Evolutionary conservation across 2,329 filamentous ascomycete species (phyloP).

Genomic region (Colletotrichum acutatum): DNA sequence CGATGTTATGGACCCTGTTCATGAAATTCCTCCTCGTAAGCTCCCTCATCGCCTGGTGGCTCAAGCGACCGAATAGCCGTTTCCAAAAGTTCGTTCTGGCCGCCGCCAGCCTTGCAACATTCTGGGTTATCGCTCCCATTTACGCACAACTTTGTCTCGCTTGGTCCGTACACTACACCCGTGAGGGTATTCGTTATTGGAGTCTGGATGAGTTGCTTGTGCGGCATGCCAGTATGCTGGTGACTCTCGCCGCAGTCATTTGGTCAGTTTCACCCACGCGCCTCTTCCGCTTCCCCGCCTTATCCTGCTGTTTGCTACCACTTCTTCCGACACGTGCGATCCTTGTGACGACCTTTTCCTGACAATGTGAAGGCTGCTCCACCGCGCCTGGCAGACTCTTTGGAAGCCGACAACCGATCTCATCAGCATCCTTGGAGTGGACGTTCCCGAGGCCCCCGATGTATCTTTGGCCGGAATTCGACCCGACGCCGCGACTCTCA

Average conservation of each 20-base stretch:
- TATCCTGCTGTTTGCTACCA: constrained; percentile 5
- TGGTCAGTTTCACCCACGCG: constrained; percentile 55
- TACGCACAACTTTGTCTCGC: constrained; percentile 30
- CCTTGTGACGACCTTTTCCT: neutral
- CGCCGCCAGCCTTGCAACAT: constrained; percentile 31
- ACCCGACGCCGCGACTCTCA: constrained; percentile 86
- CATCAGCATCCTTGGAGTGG: constrained; percentile 90
- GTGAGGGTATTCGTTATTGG: constrained; percentile 40
- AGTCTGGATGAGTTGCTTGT: constrained; percentile 59
- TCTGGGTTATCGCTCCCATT: constrained; percentile 35
- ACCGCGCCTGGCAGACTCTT: constrained; percentile 87
- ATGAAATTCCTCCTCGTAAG: constrained; percentile 37
- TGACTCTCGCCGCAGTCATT: constrained; percentile 63
- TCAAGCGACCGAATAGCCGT: constrained; percentile 32
- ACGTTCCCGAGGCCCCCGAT: constrained; percentile 89
- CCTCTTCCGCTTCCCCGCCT: constrained; percentile 6
- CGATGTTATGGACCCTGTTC: constrained; percentile 38
- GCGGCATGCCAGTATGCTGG: constrained; percentile 64
- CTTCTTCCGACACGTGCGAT: neutral
- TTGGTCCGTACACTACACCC: constrained; percentile 35
- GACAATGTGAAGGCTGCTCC: constrained; percentile 72
- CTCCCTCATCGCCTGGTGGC: constrained; percentile 38
- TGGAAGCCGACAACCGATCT: constrained; percentile 92
- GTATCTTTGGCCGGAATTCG: constrained; percentile 92
- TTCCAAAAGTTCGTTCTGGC: constrained; percentile 33